These are phyloP conservation scores for Apiotrichum sp. DNA, from an alignment of 1,284 basidiomycete species.

Conservation along the genomic window DNA sequence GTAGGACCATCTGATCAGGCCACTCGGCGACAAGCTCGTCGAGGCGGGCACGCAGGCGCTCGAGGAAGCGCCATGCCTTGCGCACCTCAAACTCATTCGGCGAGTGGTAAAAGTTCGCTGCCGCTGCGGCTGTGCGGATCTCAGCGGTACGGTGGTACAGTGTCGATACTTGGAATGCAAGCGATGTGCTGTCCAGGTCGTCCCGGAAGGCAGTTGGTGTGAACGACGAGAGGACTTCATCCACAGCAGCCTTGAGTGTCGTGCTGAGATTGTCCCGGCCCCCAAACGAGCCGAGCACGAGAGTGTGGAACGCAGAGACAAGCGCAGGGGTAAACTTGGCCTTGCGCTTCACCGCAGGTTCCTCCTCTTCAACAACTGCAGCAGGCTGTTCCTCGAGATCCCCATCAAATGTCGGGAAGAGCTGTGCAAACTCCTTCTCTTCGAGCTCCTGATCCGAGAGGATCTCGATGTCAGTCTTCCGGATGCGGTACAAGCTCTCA, in stretches of 20 bases:
- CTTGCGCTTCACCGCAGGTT: constrained; percentile 3
- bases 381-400: constrained; percentile 37
- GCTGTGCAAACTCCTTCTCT: constrained; percentile 67
- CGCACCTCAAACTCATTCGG: constrained; percentile 63
- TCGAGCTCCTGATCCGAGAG: constrained; percentile 68
- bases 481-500: constrained; percentile 72
- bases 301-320: constrained; percentile 29
- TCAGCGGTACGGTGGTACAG: constrained; percentile 35
- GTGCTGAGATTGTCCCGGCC: background rate
- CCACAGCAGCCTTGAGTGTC: constrained; percentile 20
- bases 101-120: constrained; percentile 72
- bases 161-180: constrained; percentile 32
- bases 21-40: constrained; percentile 64
- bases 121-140: constrained; percentile 46
- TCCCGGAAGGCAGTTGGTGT: constrained; percentile 22
- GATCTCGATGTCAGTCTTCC: constrained; percentile 56
- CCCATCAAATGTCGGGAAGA: constrained; percentile 79
- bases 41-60: constrained; percentile 55
- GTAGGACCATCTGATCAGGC: constrained; percentile 96
- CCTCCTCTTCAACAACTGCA: constrained; percentile 11
- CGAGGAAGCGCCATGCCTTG: constrained; percentile 57
- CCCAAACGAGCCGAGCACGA: constrained; percentile 22
- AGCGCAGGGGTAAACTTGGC: constrained; percentile 21
- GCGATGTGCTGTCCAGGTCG: constrained; percentile 27
- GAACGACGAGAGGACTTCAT: constrained; percentile 24